Percentiles rank a stretch among this genome's conserved stretches.
Evolutionary conservation across 208 protist species (phyloP).

Genomic region (Acanthamoeba healyi): DNA sequence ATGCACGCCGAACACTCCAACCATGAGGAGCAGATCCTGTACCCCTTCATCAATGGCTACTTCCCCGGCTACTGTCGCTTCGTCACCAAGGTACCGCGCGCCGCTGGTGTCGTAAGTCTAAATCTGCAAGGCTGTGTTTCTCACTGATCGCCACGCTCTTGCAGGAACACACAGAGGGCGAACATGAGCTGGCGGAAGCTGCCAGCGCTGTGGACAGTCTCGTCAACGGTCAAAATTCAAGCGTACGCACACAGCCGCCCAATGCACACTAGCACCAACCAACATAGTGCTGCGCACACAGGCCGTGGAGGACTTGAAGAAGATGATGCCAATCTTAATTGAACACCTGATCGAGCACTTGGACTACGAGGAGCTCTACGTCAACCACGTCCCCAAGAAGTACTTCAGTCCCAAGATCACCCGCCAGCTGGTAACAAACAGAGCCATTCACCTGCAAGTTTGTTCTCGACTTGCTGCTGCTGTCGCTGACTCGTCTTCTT

Average conservation of each 20-base stretch:
- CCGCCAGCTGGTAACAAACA: slow-evolving; percentile 34
- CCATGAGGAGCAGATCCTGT: slow-evolving; percentile 65
- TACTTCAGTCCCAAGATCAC: slow-evolving; percentile 54
- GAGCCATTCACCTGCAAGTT: too few relatives aligned
- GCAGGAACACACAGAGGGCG: slow-evolving; percentile 6
- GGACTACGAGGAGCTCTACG: slow-evolving; percentile 58
- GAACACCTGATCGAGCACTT: slow-evolving; percentile 55
- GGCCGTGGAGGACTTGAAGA: slow-evolving; percentile 4
- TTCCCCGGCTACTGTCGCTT: slow-evolving; percentile 47
- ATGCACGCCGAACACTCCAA: slow-evolving; percentile 42
- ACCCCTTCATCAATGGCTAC: slow-evolving; percentile 19
- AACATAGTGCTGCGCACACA: slow-evolving; percentile 7
- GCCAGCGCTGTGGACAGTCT: neutral
- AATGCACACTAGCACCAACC: neutral
- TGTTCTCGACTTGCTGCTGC: too few relatives aligned
- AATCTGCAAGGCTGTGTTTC: too few relatives aligned
- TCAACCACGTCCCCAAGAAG: slow-evolving; percentile 42
- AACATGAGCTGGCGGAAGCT: neutral
- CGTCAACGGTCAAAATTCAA: neutral
- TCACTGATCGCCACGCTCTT: too few relatives aligned
- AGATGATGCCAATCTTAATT: neutral
- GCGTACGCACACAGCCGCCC: neutral
- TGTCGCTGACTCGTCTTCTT: too few relatives aligned
- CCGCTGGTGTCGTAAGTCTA: too few relatives aligned
- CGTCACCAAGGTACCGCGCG: neutral